These are phyloP conservation scores for Russula dissimulans DNA, from an alignment of 768 basidiomycete species.

Conservation along the genomic window DNA sequence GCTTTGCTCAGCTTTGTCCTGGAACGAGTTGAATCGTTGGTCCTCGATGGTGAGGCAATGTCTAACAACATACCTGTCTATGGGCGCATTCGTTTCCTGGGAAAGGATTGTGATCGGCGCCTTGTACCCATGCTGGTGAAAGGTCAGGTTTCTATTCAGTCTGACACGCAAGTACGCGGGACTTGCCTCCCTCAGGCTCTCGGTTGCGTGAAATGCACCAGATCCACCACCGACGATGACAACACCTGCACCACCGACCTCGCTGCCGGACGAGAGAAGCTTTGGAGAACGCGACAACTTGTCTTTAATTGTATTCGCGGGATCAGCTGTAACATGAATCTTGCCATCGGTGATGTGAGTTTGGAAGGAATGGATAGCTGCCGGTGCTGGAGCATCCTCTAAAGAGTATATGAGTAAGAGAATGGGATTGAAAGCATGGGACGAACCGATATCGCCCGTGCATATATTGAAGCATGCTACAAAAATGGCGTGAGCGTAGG, in stretches of 20 bases:
- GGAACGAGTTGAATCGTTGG: not conserved
- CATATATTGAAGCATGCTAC: constrained; percentile 82
- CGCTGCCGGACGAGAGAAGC: constrained; percentile 38
- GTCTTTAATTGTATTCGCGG: constrained; percentile 49
- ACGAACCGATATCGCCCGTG: constrained; percentile 69
- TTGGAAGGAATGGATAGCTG: constrained; percentile 71
- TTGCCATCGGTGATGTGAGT: constrained; percentile 57
- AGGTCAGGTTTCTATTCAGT: not conserved
- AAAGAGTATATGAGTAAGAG: constrained; percentile 17
- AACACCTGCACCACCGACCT: constrained; percentile 50
- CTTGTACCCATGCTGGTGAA: constrained; percentile 57
- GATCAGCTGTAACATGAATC: constrained; percentile 68
- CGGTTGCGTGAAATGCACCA: constrained; percentile 65
- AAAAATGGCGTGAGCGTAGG: not conserved
- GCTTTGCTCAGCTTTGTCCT: constrained; percentile 88
- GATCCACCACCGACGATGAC: constrained; percentile 85
- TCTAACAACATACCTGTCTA: constrained; percentile 53
- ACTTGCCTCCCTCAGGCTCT: constrained; percentile 71
- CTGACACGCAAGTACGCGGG: not conserved
- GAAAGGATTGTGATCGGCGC: constrained; percentile 71
- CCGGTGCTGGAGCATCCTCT: constrained; percentile 87
- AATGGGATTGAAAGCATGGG: not conserved
- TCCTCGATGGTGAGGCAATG: not conserved
- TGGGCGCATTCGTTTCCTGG: constrained; percentile 72
- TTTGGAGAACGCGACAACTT: constrained; percentile 58